phyloP scores from a whole-genome alignment of 2,329 filamentous ascomycete genomes.

The Trichoderma hamatum region DNA sequence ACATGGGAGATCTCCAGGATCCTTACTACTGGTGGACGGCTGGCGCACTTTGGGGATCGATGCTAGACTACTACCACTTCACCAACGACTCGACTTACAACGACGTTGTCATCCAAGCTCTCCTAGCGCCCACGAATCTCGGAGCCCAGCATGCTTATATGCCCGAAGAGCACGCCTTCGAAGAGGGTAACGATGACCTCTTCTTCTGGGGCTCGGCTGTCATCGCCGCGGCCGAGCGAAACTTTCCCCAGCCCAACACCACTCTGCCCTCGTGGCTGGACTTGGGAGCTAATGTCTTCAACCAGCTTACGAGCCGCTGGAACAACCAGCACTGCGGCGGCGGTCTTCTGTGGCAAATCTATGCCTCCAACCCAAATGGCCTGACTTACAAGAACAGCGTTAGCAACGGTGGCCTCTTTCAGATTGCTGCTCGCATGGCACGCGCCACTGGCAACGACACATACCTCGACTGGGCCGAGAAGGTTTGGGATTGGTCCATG shows the following conservation, averaged over 20 bases:
- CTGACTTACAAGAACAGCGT: constrained; percentile 83
- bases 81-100: constrained; percentile 67
- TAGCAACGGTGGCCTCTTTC: constrained; percentile 81
- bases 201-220: constrained; percentile 73
- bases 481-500: constrained; percentile 67
- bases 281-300: constrained; percentile 72
- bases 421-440: constrained; percentile 75
- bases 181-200: constrained; percentile 75
- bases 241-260: constrained; percentile 64
- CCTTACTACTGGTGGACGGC: constrained; percentile 73
- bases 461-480: constrained; percentile 67
- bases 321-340: constrained; percentile 68
- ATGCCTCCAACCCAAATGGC: constrained; percentile 69
- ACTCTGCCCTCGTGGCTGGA: constrained; percentile 65
- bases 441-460: constrained; percentile 68
- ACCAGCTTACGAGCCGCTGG: constrained; percentile 71
- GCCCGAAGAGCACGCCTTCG: constrained; percentile 56
- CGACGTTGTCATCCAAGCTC: constrained; percentile 58
- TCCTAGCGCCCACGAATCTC: constrained; percentile 58
- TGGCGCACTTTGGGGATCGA: constrained; percentile 66
- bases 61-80: constrained; percentile 71
- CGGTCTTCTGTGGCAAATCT: constrained; percentile 83
- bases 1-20: constrained; percentile 63
- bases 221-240: constrained; percentile 69
- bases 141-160: constrained; percentile 64